Evolutionary conservation across 805 yeast genomes (phyloP), one percentile per base, ranked within the genome.

Genomic region (Pichia gijzeniarum): DNA sequence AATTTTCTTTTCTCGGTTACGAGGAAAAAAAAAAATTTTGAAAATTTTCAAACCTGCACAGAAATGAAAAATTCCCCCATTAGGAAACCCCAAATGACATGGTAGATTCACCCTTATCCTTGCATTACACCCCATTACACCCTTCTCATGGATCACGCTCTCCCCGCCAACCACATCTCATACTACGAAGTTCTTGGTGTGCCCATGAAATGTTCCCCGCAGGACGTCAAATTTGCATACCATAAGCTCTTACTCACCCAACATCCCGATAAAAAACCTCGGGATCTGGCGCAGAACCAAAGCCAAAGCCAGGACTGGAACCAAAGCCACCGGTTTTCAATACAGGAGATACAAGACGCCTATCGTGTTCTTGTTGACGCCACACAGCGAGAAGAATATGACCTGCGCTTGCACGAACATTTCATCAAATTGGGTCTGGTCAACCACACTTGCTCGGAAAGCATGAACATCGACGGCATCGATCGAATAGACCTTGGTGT

Each of bases 251-350:
- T 91, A 6, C 67, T 91, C 1, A 57, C 61, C 3, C 61, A 75
- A 2, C 98, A 91, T 61, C 98, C 98, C 1, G 98, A 91, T 60
- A 90, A 89, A 54, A 41, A 37, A 25, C 16, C 13, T 7, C 39
- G 18, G 13, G 13, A 12, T 27, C 12, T 27, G 30, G 12, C 12
- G 30, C 8, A 30, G 14, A 30, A 30, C 28, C 13, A 25, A 20
- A 16, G 7, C 25, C 20, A 25, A 25, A 10, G 17, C 14, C 4
- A 19, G 6, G 5, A 5, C 12, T 13, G 17, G 17, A n/a, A 12
- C 6, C 20, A 2, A 33, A 13, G 10, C 10, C 22, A 30, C 18
- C 35, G 37, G 28, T 25, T 25, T 19, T 18, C 40, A 3, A 39
- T 52, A 8, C 67, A 75, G 47, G 63, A 64, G 20, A 70, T 89